Evolutionary conservation across 768 basidiomycete genomes (phyloP), one percentile per base, ranked within the genome.

Genomic region (Tylopilus rubrobrunneus): DNA sequence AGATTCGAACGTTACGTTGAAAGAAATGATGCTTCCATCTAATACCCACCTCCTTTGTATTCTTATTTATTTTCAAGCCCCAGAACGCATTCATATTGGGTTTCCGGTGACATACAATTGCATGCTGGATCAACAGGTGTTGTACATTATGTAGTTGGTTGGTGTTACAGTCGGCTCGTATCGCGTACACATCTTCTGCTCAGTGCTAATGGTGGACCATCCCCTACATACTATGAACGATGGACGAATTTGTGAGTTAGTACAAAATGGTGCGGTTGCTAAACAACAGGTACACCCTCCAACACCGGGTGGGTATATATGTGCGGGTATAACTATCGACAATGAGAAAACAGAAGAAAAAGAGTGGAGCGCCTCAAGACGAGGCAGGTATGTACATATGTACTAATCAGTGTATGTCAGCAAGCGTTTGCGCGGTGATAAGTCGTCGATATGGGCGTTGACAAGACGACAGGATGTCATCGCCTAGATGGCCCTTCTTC

Each of bases 1-100:
- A 36, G 11, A 43, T 49, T 11, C 56, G 53, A 34, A 42, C 50
- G 10, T 39, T 71, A 14, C 50, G 40, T 12, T 53, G 37, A 56
- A 34, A 28, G 10, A n/a, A 14, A 17, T 43, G 27, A 44, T 27
- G 29, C 31, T 56, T 40, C 12, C 23, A 19, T 39, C 46, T 14
- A 1, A 31, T 31, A 7, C 31, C 25, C 1, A 31, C 31, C 31
- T 31, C 7, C 3, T n/a, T 37, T 3, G 11, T 41, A 14, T 7
- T 11, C 25, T 42, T 17, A 29, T 33, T 23, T 3, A 10, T 25
- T 19, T 28, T 47, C 8, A 7, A 36, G 17, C 44, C 5, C 8
- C 29, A 31, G 31, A 31, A 31, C 17, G 15, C 17, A 4, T 7
- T 4, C 15, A 29, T 10, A 41, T 41, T 21, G n/a, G 21, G 36